These are phyloP conservation scores for Ustilago lituana DNA, from an alignment of 1,284 basidiomycete genomes.

Conservation along the genomic window DNA sequence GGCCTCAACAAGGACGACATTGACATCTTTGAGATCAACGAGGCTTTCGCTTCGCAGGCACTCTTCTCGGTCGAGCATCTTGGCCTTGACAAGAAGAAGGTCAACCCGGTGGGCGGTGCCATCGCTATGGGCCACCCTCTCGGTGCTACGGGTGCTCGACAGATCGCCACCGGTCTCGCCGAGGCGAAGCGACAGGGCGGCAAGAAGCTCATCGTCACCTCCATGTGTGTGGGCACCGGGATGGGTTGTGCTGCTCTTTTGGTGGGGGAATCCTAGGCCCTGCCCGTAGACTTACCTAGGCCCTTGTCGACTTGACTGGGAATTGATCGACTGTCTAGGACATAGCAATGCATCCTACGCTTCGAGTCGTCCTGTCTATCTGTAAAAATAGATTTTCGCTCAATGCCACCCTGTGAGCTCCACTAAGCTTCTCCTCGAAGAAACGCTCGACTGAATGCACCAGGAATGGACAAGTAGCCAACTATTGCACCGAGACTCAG, in stretches of 20 bases:
- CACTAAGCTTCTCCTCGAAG: too few species aligned
- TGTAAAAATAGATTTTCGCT: too few species aligned
- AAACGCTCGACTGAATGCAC: too few species aligned
- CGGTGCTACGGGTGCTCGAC: constrained; percentile 78
- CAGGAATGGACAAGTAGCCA: too few species aligned
- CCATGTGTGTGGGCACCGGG: constrained; percentile 86
- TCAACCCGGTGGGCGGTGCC: constrained; percentile 70
- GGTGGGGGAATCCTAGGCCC: too few species aligned
- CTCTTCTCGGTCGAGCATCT: constrained; percentile 72
- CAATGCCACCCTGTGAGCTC: constrained; percentile 5
- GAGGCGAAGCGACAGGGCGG: constrained; percentile 78
- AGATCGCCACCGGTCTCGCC: constrained; percentile 83
- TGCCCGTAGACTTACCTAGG: constrained; percentile 26
- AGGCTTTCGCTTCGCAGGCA: constrained; percentile 69
- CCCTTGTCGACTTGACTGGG: too few species aligned
- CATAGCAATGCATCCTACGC: too few species aligned
- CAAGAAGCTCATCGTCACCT: constrained; percentile 72
- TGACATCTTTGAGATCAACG: constrained; percentile 66
- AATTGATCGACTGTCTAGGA: too few species aligned
- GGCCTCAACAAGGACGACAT: constrained; percentile 59
- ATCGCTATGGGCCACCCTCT: constrained; percentile 69
- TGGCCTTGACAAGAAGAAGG: constrained; percentile 68
- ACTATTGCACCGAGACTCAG: too few species aligned
- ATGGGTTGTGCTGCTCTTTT: constrained; percentile 87
- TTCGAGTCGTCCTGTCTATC: too few species aligned